These are phyloP conservation scores for Bimuria novae-zelandiae DNA, from an alignment of 2,329 filamentous ascomycete genomes.

Conservation along the genomic window DNA sequence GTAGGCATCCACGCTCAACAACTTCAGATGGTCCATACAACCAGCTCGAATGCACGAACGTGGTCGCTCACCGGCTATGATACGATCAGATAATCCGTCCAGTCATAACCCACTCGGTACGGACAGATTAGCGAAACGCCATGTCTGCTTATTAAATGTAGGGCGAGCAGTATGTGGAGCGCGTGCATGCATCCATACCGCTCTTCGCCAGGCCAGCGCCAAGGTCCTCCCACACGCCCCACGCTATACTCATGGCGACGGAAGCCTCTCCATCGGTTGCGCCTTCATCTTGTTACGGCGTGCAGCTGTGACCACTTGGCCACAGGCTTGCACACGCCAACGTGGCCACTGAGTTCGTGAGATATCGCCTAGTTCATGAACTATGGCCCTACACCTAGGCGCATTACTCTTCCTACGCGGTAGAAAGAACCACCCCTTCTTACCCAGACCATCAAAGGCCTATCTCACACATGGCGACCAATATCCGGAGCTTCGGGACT, in stretches of 20 bases:
- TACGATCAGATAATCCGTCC: background rate
- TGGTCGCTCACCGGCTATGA: conserved; percentile 5
- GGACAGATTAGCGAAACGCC: conserved; percentile 6
- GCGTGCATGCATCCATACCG: conserved; percentile 2
- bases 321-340: conserved; percentile 3
- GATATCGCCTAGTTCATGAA: background rate
- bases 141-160: background rate
- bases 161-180: conserved; percentile 5
- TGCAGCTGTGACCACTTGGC: background rate
- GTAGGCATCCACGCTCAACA: background rate
- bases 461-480: background rate
- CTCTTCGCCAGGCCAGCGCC: background rate
- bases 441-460: background rate
- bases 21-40: background rate
- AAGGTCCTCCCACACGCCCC: background rate
- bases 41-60: background rate
- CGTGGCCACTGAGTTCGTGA: background rate
- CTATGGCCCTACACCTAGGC: background rate
- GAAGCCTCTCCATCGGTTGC: conserved; percentile 3
- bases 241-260: background rate
- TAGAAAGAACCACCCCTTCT: background rate
- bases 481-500: background rate
- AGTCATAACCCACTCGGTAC: background rate
- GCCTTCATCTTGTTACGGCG: background rate
- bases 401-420: conserved; percentile 4